Evolutionary conservation across 2,329 filamentous ascomycete species (phyloP).

Genomic region (Aquanectria penicillioides): DNA sequence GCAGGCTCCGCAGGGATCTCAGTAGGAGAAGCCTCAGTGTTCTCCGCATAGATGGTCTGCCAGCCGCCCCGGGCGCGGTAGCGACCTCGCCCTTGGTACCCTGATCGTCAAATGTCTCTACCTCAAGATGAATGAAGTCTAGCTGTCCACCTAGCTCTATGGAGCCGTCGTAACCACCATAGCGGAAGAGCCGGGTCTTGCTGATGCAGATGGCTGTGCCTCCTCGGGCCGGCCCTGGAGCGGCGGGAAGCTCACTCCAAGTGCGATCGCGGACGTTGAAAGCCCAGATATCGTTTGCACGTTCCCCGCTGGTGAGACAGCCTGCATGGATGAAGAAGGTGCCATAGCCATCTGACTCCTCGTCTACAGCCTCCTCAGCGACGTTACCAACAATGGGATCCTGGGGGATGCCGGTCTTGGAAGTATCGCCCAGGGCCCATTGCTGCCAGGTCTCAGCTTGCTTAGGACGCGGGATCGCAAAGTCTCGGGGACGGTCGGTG

Average conservation of each 20-base stretch:
- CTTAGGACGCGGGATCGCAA: constrained; percentile 48
- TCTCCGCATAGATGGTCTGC: constrained; percentile 60
- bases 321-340: constrained; percentile 83
- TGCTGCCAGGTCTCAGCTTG: constrained; percentile 61
- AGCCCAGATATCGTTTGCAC: constrained; percentile 78
- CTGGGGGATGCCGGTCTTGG: constrained; percentile 67
- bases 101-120: constrained; percentile 66
- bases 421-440: constrained; percentile 65
- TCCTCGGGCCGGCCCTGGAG: constrained; percentile 73
- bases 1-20: constrained; percentile 48
- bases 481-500: constrained; percentile 65
- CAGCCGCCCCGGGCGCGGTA: constrained; percentile 63
- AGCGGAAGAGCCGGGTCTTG: constrained; percentile 75
- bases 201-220: constrained; percentile 74
- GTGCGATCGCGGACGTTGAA: constrained; percentile 72
- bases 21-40: constrained; percentile 44
- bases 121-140: constrained; percentile 70
- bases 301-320: constrained; percentile 69
- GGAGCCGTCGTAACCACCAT: constrained; percentile 81
- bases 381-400: constrained; percentile 67
- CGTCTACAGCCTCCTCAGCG: constrained; percentile 66
- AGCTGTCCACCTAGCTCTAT: constrained; percentile 76
- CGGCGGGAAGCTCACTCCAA: constrained; percentile 76
- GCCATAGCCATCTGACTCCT: constrained; percentile 70
- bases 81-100: constrained; percentile 59